Evolutionary conservation across 2,329 filamentous ascomycete genomes (phyloP).

Genomic region (Cercospora beticola): DNA sequence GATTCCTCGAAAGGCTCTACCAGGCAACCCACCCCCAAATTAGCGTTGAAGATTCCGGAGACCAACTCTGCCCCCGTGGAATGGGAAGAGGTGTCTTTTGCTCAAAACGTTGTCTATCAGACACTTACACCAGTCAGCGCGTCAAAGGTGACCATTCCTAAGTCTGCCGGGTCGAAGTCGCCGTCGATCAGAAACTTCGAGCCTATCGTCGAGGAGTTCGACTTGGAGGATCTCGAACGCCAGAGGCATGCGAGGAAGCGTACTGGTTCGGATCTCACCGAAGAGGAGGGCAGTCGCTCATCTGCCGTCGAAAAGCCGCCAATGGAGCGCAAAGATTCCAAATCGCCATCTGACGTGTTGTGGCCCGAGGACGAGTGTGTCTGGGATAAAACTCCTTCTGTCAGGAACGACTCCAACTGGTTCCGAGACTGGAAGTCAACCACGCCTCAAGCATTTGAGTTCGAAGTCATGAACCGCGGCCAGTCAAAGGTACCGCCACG

Average conservation of each 20-base stretch:
- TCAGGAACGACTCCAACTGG: neutral
- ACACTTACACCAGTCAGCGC: conserved; percentile 7
- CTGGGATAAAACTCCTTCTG: neutral
- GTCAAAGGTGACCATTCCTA: conserved; percentile 1
- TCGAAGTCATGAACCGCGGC: neutral
- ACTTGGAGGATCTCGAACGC: neutral
- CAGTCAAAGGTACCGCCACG: neutral
- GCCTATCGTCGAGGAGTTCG: neutral
- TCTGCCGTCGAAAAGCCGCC: neutral
- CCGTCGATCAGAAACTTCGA: neutral
- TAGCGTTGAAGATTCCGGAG: conserved; percentile 5
- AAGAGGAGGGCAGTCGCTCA: neutral
- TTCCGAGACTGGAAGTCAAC: conserved; percentile 4
- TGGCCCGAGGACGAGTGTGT: neutral
- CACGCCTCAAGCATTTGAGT: conserved; percentile 6
- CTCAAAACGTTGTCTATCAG: conserved; percentile 1
- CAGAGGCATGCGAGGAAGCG: neutral
- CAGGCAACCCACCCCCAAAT: neutral
- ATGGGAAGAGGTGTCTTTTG: conserved; percentile 3
- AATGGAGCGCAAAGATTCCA: conserved; percentile 6
- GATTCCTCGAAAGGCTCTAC: neutral
- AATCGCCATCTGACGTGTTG: neutral
- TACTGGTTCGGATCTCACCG: neutral
- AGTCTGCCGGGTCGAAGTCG: conserved; percentile 3
- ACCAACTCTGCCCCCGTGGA: neutral